Evolutionary conservation across 1,284 basidiomycete species (phyloP), one percentile per base, ranked within the genome.

Genomic region (Leccinum pachyderme): DNA sequence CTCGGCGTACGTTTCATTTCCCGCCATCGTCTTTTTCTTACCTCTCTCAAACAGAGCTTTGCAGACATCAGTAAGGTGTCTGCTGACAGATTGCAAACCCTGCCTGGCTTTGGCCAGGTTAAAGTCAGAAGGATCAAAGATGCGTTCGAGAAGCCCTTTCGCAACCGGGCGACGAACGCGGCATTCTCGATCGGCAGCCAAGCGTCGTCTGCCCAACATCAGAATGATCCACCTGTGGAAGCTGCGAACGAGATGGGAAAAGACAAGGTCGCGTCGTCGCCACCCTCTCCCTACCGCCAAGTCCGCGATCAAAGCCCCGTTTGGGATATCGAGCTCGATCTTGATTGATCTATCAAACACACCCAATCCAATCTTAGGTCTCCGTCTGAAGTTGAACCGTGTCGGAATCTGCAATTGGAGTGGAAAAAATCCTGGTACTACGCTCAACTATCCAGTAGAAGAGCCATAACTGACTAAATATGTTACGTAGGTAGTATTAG

Each of bases 21-120:
- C 27, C 7, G 5, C 24, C 24, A 39, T 5, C 41, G 22, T 27
- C 22, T 25, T 41, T 5, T 57, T 44, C 54, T 56, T 43, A 63
- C 48, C 55, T 51, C 35, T 44, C 46, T 39, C 13, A n/a, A 22
- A 4, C 28, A 95, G 95, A 93, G 91, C 60, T 91, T 98, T 61
- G 83, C 87, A 4, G 84, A 86, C 55, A 90, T 95, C 45, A 82
- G 89, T 5, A 80, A 76, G 51, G 87, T 91, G 2, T 82, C 85
- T 1, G 73, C 87, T 2, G 89, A 92, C 49, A 83, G 89, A 58
- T 74, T 99, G 1, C 81, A 86, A 50, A 84, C 84, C 52, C 86
- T 97, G 44, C 95, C 97, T 4, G 97, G 97, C 0, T 89, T 99
- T 54, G 97, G 97, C 3, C 91, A 93, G 60, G 87, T 95, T 53